phyloP scores from a whole-genome alignment of 208 protist genomes.

The Leptomonas seymouri region DNA sequence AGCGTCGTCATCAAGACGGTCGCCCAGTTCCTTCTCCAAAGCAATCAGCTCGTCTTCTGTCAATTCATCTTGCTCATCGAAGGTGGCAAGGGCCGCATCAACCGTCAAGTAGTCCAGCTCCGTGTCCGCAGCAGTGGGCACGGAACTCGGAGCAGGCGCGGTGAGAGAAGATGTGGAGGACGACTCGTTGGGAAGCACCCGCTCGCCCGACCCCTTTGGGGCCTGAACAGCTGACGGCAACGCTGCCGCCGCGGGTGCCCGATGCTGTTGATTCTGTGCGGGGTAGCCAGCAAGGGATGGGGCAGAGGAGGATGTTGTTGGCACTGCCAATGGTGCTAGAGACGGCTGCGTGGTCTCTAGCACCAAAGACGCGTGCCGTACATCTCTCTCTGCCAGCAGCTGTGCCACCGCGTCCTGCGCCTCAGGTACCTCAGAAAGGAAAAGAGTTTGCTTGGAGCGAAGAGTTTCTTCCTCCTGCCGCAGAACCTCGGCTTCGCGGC shows the following conservation, averaged over 20 bases:
- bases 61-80: conserved; percentile 80
- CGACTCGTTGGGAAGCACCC: no score
- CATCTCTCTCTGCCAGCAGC: conserved; percentile 43
- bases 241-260: background rate
- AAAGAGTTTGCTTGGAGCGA: conserved; percentile 52
- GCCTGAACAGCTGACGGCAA: background rate
- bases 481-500: conserved; percentile 66
- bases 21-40: conserved; percentile 72
- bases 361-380: conserved; percentile 7
- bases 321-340: background rate
- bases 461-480: conserved; percentile 63
- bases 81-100: conserved; percentile 47
- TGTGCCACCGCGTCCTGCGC: conserved; percentile 51
- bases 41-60: conserved; percentile 83
- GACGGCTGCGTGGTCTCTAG: background rate
- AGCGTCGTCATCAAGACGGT: conserved; percentile 71
- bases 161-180: no score
- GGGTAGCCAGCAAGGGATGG: background rate
- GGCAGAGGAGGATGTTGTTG: background rate
- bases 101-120: conserved; percentile 17
- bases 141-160: background rate
- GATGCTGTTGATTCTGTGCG: background rate
- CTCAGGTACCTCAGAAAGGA: conserved; percentile 70
- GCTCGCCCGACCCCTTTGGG: background rate
- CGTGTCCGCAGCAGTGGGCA: background rate